phyloP scores from a whole-genome alignment of 495 filamentous ascomycete genomes.

The Daldinia caldariorum region DNA sequence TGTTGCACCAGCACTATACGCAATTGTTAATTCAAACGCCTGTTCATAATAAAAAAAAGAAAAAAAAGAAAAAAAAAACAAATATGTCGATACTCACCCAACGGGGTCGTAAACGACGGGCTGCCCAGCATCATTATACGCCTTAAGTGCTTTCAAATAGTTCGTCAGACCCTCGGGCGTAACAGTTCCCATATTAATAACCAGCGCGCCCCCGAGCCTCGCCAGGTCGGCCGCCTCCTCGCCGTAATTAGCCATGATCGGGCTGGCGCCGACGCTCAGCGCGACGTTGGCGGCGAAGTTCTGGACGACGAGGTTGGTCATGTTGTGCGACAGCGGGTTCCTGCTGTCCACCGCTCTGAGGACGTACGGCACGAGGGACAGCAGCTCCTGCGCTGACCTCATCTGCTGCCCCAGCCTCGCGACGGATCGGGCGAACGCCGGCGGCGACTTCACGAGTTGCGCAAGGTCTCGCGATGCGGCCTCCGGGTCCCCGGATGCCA shows the following conservation, averaged over 20 bases:
- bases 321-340: constrained; percentile 89
- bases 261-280: constrained; percentile 83
- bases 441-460: constrained; percentile 55
- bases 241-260: constrained; percentile 92
- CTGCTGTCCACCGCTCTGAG: constrained; percentile 66
- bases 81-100: constrained; percentile 58
- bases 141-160: constrained; percentile 67
- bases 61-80: neutral
- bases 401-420: constrained; percentile 66
- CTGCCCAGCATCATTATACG: constrained; percentile 79
- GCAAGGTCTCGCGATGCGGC: constrained; percentile 66
- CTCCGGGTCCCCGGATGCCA: constrained; percentile 73
- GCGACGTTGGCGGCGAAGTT: constrained; percentile 94
- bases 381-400: constrained; percentile 62
- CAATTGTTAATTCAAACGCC: constrained; percentile 3
- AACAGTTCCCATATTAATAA: constrained; percentile 96
- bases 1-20: constrained; percentile 77
- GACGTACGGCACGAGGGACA: constrained; percentile 62
- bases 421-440: constrained; percentile 71
- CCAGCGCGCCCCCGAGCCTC: constrained; percentile 70
- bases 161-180: constrained; percentile 74
- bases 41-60: too few species aligned
- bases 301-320: constrained; percentile 93
- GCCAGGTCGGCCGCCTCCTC: constrained; percentile 84
- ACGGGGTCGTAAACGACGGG: constrained; percentile 92